Conservation (phyloP, 2,329 filamentous ascomycete genomes). For the Tolypocladium album region DNA sequence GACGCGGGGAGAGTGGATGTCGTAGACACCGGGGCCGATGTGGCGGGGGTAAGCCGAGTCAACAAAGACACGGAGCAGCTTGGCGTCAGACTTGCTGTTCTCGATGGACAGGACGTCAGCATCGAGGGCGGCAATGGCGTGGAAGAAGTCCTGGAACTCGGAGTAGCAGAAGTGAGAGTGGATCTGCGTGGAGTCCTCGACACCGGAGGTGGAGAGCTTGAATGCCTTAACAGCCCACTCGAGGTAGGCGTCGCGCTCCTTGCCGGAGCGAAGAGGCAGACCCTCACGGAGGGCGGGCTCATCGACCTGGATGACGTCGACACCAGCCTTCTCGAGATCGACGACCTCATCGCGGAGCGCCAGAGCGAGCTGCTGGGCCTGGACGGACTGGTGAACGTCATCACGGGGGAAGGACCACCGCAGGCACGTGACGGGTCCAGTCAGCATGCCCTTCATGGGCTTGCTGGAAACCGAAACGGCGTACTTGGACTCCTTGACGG, state of each 20-base stretch:
- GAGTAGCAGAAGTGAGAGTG: constrained; percentile 99
- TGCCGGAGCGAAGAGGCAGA: constrained; percentile 88
- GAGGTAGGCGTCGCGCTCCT: constrained; percentile 94
- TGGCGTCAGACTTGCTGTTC: constrained; percentile 99
- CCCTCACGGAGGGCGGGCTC: constrained; percentile 98
- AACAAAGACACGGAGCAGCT: constrained; percentile 97
- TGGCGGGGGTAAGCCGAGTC: constrained; percentile 95
- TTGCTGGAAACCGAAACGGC: constrained; percentile 92
- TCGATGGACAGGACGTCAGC: constrained; percentile 98
- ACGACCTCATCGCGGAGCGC: constrained; percentile 97
- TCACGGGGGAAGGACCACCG: constrained; percentile 99
- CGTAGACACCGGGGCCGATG: constrained; percentile 98
- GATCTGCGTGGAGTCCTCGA: constrained; percentile 94
- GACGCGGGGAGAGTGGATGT: constrained; percentile 98
- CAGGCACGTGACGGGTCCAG: constrained; percentile 95
- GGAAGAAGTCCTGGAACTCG: constrained; percentile 99
- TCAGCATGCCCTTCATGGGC: constrained; percentile 99
- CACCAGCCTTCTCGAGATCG: constrained; percentile 92
- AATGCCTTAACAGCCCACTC: constrained; percentile 97
- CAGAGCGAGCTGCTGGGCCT: constrained; percentile 96
- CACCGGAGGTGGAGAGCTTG: constrained; percentile 88
- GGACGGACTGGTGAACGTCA: constrained; percentile 96
- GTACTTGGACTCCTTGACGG: constrained; percentile 99
- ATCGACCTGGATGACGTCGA: constrained; percentile 98
- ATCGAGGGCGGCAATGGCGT: constrained; percentile 95